phyloP scores from a whole-genome alignment of 2,329 filamentous ascomycete species.

The Diaporthe ilicicola region DNA sequence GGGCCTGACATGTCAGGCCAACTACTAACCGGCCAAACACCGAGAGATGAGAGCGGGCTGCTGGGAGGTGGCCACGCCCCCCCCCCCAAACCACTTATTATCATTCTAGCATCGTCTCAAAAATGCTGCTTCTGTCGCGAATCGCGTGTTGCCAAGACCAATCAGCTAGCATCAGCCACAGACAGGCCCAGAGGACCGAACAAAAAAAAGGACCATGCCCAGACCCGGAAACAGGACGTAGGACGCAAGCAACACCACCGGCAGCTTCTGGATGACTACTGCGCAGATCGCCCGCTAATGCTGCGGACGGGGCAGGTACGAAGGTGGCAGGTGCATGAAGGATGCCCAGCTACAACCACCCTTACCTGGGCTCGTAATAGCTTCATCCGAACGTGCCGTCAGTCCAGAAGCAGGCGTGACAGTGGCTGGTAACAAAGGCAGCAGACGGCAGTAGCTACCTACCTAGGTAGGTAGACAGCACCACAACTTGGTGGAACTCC shows the following conservation, averaged over 20 bases:
- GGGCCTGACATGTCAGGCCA: no score
- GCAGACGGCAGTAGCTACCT: no score
- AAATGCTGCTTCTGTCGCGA: not conserved
- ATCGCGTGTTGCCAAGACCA: constrained; percentile 19
- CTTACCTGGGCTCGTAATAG: not conserved
- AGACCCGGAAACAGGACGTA: not conserved
- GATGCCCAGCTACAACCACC: constrained; percentile 5
- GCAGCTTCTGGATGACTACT: not conserved
- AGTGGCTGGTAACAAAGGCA: not conserved
- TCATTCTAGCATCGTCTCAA: not conserved
- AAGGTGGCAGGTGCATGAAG: constrained; percentile 20
- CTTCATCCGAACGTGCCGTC: constrained; percentile 20
- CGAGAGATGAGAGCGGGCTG: not conserved
- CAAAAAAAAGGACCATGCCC: not conserved
- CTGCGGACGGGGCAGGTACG: constrained; percentile 19
- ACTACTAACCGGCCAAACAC: constrained; percentile 27
- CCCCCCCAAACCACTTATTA: not conserved
- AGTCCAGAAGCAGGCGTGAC: not conserved
- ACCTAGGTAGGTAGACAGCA: no score
- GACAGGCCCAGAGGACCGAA: not conserved
- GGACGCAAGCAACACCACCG: not conserved
- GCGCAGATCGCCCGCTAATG: constrained; percentile 21
- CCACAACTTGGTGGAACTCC: not conserved
- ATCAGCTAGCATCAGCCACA: not conserved
- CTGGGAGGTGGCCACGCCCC: not conserved